These are phyloP conservation scores for Sporothrix pseudoabietina DNA, from an alignment of 2,329 filamentous ascomycete species.

Conservation along the genomic window DNA sequence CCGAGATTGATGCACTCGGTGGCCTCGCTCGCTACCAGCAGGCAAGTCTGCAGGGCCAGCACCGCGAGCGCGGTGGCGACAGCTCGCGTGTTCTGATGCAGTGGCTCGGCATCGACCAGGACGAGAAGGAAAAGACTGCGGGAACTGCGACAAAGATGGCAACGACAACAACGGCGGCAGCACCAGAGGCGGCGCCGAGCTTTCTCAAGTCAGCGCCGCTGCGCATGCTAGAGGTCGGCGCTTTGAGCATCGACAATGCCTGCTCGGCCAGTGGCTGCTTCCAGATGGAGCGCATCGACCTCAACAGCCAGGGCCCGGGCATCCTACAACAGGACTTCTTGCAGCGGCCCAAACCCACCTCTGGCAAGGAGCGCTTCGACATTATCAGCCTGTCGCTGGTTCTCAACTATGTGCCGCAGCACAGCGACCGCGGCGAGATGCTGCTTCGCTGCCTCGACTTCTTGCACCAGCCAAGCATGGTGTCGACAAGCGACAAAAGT, in stretches of 20 bases:
- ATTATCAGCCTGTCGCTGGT: slow-evolving; percentile 90
- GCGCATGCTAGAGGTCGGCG: slow-evolving; percentile 84
- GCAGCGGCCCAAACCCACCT: slow-evolving; percentile 72
- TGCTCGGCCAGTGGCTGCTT: slow-evolving; percentile 74
- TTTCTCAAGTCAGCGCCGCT: slow-evolving; percentile 41
- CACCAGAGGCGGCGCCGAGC: neutral
- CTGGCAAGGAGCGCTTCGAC: slow-evolving; percentile 71
- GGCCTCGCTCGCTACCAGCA: slow-evolving; percentile 66
- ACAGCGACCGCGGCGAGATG: slow-evolving; percentile 78
- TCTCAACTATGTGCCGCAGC: slow-evolving; percentile 87
- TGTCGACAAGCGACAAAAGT: slow-evolving; percentile 22
- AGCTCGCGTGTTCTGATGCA: slow-evolving; percentile 65
- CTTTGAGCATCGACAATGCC: slow-evolving; percentile 79
- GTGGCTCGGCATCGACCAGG: slow-evolving; percentile 55
- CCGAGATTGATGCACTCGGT: slow-evolving; percentile 60
- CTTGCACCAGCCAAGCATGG: slow-evolving; percentile 49
- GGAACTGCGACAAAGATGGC: neutral
- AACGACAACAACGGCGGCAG: neutral
- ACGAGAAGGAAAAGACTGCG: neutral
- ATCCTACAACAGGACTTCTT: slow-evolving; percentile 95
- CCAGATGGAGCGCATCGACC: slow-evolving; percentile 79
- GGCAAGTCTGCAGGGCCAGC: slow-evolving; percentile 69
- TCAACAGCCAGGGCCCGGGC: slow-evolving; percentile 79
- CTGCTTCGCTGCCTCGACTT: slow-evolving; percentile 74
- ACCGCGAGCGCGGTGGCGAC: slow-evolving; percentile 66